Evolutionary conservation across 768 basidiomycete species (phyloP).

Genomic region (Boletus bicolor): DNA sequence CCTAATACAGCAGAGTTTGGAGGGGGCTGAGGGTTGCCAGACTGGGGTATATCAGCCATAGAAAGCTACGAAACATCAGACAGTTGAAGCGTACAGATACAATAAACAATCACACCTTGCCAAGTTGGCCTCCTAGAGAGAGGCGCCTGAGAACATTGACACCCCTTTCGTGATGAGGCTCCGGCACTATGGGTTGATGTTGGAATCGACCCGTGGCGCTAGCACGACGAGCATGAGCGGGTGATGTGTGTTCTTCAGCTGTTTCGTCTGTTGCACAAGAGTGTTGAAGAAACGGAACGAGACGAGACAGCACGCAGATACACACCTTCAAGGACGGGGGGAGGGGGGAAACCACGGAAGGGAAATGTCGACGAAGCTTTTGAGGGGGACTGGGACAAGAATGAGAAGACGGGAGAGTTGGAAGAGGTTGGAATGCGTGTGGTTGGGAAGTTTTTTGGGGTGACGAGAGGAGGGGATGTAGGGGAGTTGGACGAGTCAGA

Average conservation of each 20-base stretch:
- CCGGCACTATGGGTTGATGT: constrained; percentile 43
- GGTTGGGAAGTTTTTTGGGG: constrained; percentile 43
- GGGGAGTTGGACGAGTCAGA: constrained; percentile 56
- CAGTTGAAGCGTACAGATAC: no score
- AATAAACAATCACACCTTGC: constrained; percentile 44
- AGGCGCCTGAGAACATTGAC: constrained; percentile 71
- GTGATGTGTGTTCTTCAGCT: constrained; percentile 40
- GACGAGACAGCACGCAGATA: constrained; percentile 1
- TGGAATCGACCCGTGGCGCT: constrained; percentile 56
- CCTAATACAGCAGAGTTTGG: constrained; percentile 49
- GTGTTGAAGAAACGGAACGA: background rate
- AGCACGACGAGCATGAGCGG: constrained; percentile 56
- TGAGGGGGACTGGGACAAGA: constrained; percentile 57
- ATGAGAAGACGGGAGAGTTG: constrained; percentile 70
- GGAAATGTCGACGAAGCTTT: constrained; percentile 56
- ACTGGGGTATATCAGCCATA: constrained; percentile 19
- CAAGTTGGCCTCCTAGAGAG: constrained; percentile 61
- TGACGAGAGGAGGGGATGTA: constrained; percentile 49
- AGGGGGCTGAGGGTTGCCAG: constrained; percentile 42
- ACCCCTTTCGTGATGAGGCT: constrained; percentile 59
- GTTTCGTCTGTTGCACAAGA: constrained; percentile 35
- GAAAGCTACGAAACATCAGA: constrained; percentile 8
- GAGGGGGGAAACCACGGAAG: constrained; percentile 49
- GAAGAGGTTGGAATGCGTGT: constrained; percentile 51
- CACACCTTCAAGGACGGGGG: constrained; percentile 63